phyloP scores from a whole-genome alignment of 306 rosid species.

The Quercus parvula region DNA sequence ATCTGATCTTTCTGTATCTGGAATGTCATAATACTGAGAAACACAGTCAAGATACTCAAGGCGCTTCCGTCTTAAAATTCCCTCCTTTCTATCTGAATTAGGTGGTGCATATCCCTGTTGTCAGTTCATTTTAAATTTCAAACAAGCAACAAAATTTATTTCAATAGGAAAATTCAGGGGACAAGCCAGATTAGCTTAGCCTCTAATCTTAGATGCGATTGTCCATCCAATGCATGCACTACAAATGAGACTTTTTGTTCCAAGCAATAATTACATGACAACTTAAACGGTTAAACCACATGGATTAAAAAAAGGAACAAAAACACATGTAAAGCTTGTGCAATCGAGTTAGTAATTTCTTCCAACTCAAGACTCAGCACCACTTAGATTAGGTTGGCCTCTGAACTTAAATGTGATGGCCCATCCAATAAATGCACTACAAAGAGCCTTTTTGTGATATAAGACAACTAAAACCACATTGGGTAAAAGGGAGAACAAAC shows the following conservation, averaged over 20 bases:
- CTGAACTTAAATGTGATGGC: too few species aligned
- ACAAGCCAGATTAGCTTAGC: constrained; percentile 8
- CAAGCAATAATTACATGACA: neutral
- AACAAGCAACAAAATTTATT: constrained; percentile 27
- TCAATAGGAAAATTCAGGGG: constrained; percentile 15
- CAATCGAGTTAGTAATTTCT: too few species aligned
- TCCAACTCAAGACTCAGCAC: too few species aligned
- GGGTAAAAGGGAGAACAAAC: too few species aligned
- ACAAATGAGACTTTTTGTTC: neutral
- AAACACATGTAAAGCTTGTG: too few species aligned
- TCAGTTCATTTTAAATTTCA: constrained; percentile 74
- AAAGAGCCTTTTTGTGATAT: too few species aligned
- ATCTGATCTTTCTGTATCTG: constrained; percentile 86
- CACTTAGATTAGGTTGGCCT: too few species aligned
- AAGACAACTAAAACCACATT: too few species aligned
- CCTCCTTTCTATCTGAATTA: constrained; percentile 99
- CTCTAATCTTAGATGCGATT: constrained; percentile 3
- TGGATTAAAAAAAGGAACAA: neutral
- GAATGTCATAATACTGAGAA: constrained; percentile 86
- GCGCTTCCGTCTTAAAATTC: constrained; percentile 87
- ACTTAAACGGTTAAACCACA: neutral
- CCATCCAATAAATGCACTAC: too few species aligned
- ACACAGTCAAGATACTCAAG: constrained; percentile 88
- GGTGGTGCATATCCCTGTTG: constrained; percentile 99
- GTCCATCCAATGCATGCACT: neutral